Base-by-base conservation (phyloP, 2,329 filamentous ascomycete species). In the Colletotrichum graminicola region DNA sequence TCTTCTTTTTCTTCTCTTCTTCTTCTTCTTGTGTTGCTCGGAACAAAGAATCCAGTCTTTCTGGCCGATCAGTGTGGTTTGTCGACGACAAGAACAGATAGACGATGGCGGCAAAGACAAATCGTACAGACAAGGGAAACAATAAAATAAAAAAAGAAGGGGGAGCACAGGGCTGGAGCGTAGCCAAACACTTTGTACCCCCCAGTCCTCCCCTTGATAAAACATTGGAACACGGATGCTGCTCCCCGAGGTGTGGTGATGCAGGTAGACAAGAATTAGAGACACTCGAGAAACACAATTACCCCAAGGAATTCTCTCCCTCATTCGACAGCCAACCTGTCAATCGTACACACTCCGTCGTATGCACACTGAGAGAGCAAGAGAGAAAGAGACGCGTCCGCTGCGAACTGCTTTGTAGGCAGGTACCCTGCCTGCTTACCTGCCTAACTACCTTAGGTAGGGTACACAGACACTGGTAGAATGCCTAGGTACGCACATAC, bases 221-320 rank as follows among this genome's bases (percentile, higher is more conserved):
- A 54, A 43, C 56, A 67, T 29, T 56, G 36, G 34, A 34, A 62
- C 56, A 67, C 67, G 26, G 43, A 67, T 11, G 49, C 66, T 62
- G 56, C 52, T 39, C 49, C 45, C 67, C 56, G 29, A 39, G 18
- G 51, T 32, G 67, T 57, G 21, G 67, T 57, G 21, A 36, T 56
- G 55, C 60, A 26, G 23, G 18, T 41, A 14, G 23, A 32, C 32
- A 11, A 16, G 55, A 29, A 66, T 39, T n/a, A 71, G 63, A 71
- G 67, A 71, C 55, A 67, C 34, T 41, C 39, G n/a, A 61, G 55
- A 60, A 65, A 60, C 43, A 18, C 26, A 43, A 11, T 29, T 12
- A 36, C 26, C 43, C 41, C 21, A 10, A 61, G 57, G 10, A 41
- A 52, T 52, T 41, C 60, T 18, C 41, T 36, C 45, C 21, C 26